A percentile compares a stretch with the other conserved stretches of the same genome.
Evolutionary conservation across 441 rosid genomes (phyloP).

Genomic region (Gossypium davidsonii): DNA sequence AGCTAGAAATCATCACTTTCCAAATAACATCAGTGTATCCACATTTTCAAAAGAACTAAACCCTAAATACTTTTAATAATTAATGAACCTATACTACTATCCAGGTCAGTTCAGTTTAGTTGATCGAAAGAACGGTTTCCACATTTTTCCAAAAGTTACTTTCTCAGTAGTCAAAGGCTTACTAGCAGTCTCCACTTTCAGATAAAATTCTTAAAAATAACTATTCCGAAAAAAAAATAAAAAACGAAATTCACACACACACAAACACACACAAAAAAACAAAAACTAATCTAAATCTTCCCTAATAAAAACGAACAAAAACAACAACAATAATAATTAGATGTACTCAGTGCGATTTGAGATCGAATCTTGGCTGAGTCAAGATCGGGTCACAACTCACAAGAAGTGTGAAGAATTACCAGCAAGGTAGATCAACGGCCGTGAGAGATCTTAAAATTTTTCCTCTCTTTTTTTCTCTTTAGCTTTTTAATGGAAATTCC

Average conservation of each 20-base stretch:
- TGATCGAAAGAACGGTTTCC: not conserved
- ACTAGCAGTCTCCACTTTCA: not conserved
- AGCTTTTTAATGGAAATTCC: not conserved
- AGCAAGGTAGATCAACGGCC: constrained; percentile 26
- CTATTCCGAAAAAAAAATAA: not conserved
- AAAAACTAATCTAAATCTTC: not conserved
- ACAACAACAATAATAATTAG: not conserved
- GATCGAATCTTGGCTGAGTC: not conserved
- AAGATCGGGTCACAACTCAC: not conserved
- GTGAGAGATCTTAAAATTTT: constrained; percentile 10
- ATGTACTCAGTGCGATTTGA: not conserved
- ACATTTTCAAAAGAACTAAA: not conserved
- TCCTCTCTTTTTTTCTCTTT: not conserved
- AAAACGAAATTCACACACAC: not conserved
- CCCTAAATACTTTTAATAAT: not conserved
- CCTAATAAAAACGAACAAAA: not conserved
- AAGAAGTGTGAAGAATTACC: constrained; percentile 19
- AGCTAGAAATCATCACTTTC: not conserved
- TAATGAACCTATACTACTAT: not conserved
- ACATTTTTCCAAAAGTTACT: not conserved
- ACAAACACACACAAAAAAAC: no score
- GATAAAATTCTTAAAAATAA: not conserved
- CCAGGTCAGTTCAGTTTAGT: not conserved
- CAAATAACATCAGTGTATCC: not conserved
- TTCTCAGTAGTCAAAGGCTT: not conserved